Base-by-base conservation (phyloP, 148 eudicot genomes). In the Camellia lanceoleosa region DNA sequence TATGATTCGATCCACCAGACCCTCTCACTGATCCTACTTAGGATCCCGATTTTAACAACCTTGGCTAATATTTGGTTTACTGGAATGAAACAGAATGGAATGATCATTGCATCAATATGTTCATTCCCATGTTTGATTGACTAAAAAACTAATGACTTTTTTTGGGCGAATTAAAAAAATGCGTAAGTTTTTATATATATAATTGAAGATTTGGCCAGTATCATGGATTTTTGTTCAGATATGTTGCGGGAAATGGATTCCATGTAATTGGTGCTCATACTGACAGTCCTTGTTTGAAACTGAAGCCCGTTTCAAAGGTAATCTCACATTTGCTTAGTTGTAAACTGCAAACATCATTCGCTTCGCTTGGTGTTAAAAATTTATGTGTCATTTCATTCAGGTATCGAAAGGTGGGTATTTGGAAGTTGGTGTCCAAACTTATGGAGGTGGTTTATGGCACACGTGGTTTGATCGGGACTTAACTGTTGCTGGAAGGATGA, bases 401-500 rank as follows among this genome's bases (percentile, higher is more conserved):
- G 92, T 93, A 49, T 60, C 89, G 49, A 96, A 92, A 90, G 94
- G 95, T 78, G 99, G 99, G 23, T 96, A 84, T 85, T 78, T 96
- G 81, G 94, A 96, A 86, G 95, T 93, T 71, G 97, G 98, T 52
- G 97, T 96, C 47, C 97, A 96, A 80, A 86, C 97, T 44, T 96
- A 96, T 88, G 98, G 98, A 75, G 97, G 99, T 73, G 99, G 99
- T 78, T 72, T 96, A 81, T 96, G 99, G 99, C 93, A 92, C 78
- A 93, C 99, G 41, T 96, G 99, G 99, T 96, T 96, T 82, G 99
- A 96, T 80, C 91, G 99, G 23, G 99, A 96, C 81, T 84, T 96
- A 76, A 78, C 95, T 41, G 77, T 96, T 84, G 98, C 99, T 75
- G 99, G 99, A 75, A 88, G 99, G 80, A 85, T 96, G 86, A 87